These are phyloP conservation scores for Nigrograna mackinnonii DNA, from an alignment of 2,329 filamentous ascomycete species.

Conservation along the genomic window DNA sequence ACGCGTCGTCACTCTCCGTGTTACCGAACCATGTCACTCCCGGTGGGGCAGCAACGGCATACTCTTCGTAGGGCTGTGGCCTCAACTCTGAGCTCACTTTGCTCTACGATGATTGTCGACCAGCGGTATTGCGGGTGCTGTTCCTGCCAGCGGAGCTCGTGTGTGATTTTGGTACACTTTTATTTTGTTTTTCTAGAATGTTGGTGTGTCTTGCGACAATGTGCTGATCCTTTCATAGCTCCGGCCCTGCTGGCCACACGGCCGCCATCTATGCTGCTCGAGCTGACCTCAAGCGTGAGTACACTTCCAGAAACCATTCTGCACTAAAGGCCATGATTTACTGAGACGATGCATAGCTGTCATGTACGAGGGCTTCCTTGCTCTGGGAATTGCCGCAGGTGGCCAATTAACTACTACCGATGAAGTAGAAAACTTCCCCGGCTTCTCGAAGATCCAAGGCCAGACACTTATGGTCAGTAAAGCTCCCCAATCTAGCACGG, in stretches of 20 bases:
- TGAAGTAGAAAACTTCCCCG: conserved; percentile 97
- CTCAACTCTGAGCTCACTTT: no score
- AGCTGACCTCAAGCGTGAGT: conserved; percentile 83
- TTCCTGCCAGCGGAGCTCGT: no score
- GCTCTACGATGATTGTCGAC: no score
- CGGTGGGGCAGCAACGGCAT: background rate
- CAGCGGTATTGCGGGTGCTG: no score
- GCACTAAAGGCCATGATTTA: conserved; percentile 10
- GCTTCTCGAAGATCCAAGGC: conserved; percentile 90
- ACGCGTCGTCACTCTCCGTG: conserved; percentile 18
- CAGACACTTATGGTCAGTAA: conserved; percentile 77
- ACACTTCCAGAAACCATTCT: background rate
- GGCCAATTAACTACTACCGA: conserved; percentile 98
- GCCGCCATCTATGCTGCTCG: conserved; percentile 95
- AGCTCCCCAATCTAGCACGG: no score
- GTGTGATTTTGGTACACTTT: no score
- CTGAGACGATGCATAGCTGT: conserved; percentile 65
- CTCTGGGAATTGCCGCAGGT: conserved; percentile 92
- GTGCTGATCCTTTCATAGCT: conserved; percentile 59
- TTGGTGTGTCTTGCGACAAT: no score
- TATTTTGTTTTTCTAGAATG: no score
- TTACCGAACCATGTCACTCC: no score
- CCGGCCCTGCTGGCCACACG: conserved; percentile 95
- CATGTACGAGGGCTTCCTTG: conserved; percentile 97
- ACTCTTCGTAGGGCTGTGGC: background rate